These are phyloP conservation scores for Colletotrichum truncatum DNA, from an alignment of 2,329 filamentous ascomycete genomes.

Conservation along the genomic window DNA sequence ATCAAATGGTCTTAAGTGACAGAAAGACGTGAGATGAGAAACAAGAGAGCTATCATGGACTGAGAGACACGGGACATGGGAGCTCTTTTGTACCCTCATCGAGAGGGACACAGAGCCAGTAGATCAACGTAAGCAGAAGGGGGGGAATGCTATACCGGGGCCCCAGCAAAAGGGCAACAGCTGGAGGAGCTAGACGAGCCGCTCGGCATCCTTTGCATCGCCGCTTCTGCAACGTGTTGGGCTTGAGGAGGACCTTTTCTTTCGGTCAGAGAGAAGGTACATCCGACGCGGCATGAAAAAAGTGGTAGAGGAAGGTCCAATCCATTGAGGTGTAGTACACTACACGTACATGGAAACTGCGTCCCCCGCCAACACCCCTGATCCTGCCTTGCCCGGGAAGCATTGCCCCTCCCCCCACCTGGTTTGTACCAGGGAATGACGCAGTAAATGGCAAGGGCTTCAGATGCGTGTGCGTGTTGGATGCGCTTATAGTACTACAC, in stretches of 20 bases:
- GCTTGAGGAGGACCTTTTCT: too few relatives aligned
- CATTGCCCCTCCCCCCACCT: constrained; percentile 27
- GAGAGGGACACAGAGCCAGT: neutral
- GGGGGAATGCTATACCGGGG: neutral
- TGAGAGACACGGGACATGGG: neutral
- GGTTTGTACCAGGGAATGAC: constrained; percentile 24
- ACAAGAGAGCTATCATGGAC: neutral
- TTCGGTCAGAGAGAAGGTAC: neutral
- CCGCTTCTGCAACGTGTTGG: neutral
- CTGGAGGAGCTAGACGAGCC: too few relatives aligned
- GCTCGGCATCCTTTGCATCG: constrained; percentile 13
- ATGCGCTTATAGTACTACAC: neutral
- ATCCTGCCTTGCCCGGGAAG: neutral
- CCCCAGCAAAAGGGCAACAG: neutral
- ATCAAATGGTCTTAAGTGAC: neutral
- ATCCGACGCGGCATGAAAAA: neutral
- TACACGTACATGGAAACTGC: too few relatives aligned
- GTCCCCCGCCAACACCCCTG: constrained; percentile 13
- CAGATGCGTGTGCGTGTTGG: neutral
- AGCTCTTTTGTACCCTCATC: constrained; percentile 21
- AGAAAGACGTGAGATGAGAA: neutral
- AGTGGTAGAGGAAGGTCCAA: constrained; percentile 25
- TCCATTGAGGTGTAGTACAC: constrained; percentile 4
- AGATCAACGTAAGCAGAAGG: neutral
- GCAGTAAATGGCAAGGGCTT: neutral